Evolutionary conservation across 1,284 basidiomycete species (phyloP).

Genomic region (Heliocybe sulcata): DNA sequence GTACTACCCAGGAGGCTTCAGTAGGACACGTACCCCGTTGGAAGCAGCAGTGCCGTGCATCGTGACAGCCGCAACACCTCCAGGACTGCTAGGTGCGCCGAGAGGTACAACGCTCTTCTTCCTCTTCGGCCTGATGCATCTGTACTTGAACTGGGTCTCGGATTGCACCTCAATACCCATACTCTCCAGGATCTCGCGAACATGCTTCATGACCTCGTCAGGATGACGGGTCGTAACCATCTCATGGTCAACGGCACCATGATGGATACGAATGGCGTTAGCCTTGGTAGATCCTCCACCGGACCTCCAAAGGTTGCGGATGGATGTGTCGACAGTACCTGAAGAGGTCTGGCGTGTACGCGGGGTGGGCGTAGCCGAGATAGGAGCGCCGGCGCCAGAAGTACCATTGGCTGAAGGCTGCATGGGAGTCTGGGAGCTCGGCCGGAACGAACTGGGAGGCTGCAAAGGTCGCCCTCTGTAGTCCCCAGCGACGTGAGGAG

Average conservation of each 20-base stretch:
- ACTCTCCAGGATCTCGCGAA: conserved; percentile 70
- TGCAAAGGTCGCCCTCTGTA: conserved; percentile 8
- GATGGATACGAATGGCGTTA: conserved; percentile 74
- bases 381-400: background rate
- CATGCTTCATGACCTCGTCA: conserved; percentile 81
- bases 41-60: conserved; percentile 74
- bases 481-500: conserved; percentile 8
- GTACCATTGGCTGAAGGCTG: conserved; percentile 24
- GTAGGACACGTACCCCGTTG: conserved; percentile 58
- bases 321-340: conserved; percentile 11
- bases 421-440: conserved; percentile 1
- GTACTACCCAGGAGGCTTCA: background rate
- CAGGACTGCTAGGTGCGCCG: conserved; percentile 26
- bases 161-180: conserved; percentile 90
- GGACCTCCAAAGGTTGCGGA: conserved; percentile 4
- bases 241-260: conserved; percentile 89
- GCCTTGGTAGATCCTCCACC: conserved; percentile 8
- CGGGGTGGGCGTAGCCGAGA: background rate
- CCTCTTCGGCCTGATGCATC: conserved; percentile 72
- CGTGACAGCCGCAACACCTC: conserved; percentile 63
- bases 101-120: conserved; percentile 36
- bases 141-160: conserved; percentile 85
- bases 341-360: background rate
- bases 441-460: conserved; percentile 9
- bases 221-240: conserved; percentile 85